Evolutionary conservation across 2,329 filamentous ascomycete genomes (phyloP), one percentile per base, ranked within the genome.

Genomic region (Fusarium floridanum): DNA sequence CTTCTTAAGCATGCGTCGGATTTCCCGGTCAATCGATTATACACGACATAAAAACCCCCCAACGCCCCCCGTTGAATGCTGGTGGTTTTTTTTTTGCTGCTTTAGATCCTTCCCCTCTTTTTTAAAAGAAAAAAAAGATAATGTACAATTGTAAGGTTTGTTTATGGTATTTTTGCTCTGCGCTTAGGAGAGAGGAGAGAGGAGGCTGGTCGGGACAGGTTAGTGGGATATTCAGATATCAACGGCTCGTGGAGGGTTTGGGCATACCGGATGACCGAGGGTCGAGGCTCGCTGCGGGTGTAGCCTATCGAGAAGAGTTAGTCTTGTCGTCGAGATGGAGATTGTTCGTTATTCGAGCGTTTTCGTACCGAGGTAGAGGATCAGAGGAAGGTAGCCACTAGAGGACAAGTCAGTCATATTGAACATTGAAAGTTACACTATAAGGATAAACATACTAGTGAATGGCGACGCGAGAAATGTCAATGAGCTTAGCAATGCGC

Each of bases 401-500:
- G 62, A 66, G 63, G 53, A 62, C 34, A 64, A 60, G 81, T 89
- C 76, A 88, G 84, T 74, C 70, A 61, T 10, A n/a, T 29, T 22
- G 61, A 20, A n/a, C 17, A 45, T 20, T 55, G 10, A 6, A 20
- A 55, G 22, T 41, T 37, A 61, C 10, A 14, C 43, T 11, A 3
- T 1, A 48, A 43, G 45, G 1, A 20, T 10, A 61, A 32, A 82
- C 93, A 77, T 91, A 97, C 95, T 98, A 99, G 88, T 99, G 97
- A 82, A 99, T 93, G 70, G 94, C 95, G 80, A 98, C 92, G 81
- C 95, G 92, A 73, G 95, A 97, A 83, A 98, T 88, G 85, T 98
- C 97, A 84, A 99, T 97, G 87, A 98, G 90, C 89, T 95, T 96
- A 81, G 94, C 92, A 86, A 99, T 98, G 89, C 97, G 95, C 92